A percentile compares a stretch with the other conserved stretches of the same genome.
These are phyloP conservation scores for Chloropicon primus DNA, from an alignment of 139 green algal genomes.

Conservation along the genomic window DNA sequence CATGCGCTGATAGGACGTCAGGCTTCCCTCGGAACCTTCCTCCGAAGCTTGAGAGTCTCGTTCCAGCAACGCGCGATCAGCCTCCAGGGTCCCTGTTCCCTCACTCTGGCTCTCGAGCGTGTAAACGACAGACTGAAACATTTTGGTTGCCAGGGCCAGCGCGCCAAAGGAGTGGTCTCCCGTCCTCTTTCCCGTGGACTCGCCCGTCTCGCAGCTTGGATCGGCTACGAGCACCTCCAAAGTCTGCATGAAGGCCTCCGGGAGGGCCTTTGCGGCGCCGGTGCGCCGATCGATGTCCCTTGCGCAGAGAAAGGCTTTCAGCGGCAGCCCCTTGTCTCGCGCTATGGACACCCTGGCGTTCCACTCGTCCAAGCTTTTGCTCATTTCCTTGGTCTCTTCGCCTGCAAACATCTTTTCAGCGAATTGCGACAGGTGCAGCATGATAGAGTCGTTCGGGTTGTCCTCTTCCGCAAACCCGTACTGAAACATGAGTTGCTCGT, in stretches of 20 bases:
- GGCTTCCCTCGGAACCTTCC: too few relatives aligned
- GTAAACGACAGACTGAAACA: background rate
- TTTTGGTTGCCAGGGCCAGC: background rate
- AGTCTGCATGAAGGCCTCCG: too few relatives aligned
- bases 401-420: too few relatives aligned
- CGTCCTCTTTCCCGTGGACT: too few relatives aligned
- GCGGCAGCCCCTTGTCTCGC: too few relatives aligned
- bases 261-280: too few relatives aligned
- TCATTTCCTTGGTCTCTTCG: background rate
- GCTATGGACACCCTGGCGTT: background rate
- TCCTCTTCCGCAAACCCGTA: slow-evolving; percentile 51
- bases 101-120: background rate
- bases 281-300: too few relatives aligned
- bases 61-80: background rate
- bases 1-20: too few relatives aligned
- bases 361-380: background rate
- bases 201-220: too few relatives aligned
- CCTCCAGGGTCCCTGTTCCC: background rate
- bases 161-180: background rate
- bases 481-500: slow-evolving; percentile 71
- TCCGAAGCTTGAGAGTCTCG: background rate
- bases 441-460: slow-evolving; percentile 41
- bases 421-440: background rate
- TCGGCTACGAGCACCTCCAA: too few relatives aligned
- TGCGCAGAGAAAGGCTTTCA: too few relatives aligned